Conservation (phyloP, 2,329 filamentous ascomycete genomes). For the Penicillium verrucosum region DNA sequence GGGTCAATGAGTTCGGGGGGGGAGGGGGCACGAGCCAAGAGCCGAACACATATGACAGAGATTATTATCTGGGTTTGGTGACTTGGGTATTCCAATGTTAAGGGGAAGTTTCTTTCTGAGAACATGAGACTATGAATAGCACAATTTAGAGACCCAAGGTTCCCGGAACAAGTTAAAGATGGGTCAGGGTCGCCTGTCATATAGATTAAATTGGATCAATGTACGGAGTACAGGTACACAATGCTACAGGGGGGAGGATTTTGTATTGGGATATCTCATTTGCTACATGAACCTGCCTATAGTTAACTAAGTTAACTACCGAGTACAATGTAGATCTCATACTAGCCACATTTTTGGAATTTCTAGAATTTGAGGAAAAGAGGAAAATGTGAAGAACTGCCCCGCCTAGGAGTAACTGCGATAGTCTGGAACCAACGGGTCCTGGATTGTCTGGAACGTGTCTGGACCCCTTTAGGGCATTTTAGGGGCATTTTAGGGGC, state of each 20-base stretch:
- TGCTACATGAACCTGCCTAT: neutral
- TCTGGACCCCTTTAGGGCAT: conserved; percentile 8
- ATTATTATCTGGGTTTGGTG: neutral
- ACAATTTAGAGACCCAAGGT: conserved; percentile 15
- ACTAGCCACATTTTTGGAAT: neutral
- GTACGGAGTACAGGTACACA: neutral
- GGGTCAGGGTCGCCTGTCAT: conserved; percentile 13
- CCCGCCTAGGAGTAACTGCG: neutral
- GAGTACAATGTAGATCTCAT: neutral
- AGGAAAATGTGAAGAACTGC: neutral
- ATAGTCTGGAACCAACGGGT: conserved; percentile 6
- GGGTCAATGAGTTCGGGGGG: conserved; percentile 1
- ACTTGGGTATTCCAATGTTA: neutral
- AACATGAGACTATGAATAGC: conserved; percentile 5
- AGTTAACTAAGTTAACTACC: no score
- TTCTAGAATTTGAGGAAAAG: neutral
- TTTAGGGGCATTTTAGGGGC: neutral
- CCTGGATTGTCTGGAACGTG: conserved; percentile 2
- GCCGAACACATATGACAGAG: conserved; percentile 6
- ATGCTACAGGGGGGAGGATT: neutral
- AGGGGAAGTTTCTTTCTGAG: neutral
- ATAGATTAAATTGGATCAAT: conserved; percentile 4
- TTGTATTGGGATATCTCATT: neutral
- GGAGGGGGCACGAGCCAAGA: conserved; percentile 8
- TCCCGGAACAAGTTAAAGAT: conserved; percentile 6